Conservation (phyloP, 192 early-diverging fungal genomes). For the Globomyces pollinis-pini region DNA sequence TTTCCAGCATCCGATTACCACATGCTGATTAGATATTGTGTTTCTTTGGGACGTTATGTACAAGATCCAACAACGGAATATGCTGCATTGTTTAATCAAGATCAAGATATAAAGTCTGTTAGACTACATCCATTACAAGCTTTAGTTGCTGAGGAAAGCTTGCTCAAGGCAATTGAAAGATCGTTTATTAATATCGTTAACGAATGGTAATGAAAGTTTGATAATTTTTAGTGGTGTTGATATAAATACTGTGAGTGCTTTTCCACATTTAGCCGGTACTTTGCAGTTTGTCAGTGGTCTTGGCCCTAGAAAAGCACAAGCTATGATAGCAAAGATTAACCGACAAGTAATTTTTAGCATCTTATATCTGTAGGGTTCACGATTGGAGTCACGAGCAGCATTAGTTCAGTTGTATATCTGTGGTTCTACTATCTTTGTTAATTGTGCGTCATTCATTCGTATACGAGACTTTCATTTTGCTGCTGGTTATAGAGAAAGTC, state of each 20-base stretch:
- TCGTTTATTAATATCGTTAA: slow-evolving; percentile 84
- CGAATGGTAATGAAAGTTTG: slow-evolving; percentile 21
- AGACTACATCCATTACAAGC: slow-evolving; percentile 69
- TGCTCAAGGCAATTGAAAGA: slow-evolving; percentile 66
- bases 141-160: slow-evolving; percentile 58
- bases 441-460: slow-evolving; percentile 86
- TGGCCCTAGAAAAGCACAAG: slow-evolving; percentile 86
- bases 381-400: slow-evolving; percentile 62
- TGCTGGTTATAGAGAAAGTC: slow-evolving; percentile 25
- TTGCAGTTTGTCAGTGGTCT: slow-evolving; percentile 88
- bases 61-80: slow-evolving; percentile 80
- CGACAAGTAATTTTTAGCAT: slow-evolving; percentile 15
- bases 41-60: slow-evolving; percentile 70
- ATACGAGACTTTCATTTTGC: slow-evolving; percentile 53
- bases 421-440: slow-evolving; percentile 70
- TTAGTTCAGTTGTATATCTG: slow-evolving; percentile 61
- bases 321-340: slow-evolving; percentile 55
- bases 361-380: slow-evolving; percentile 12
- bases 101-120: slow-evolving; percentile 42
- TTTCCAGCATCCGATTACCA: slow-evolving; percentile 54
- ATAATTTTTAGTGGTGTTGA: slow-evolving; percentile 63
- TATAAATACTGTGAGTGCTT: slow-evolving; percentile 68
- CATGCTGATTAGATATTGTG: slow-evolving; percentile 75
- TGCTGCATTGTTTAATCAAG: slow-evolving; percentile 58
- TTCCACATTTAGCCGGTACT: slow-evolving; percentile 58